phyloP scores from a whole-genome alignment of 2,329 filamentous ascomycete species.

The Malbranchea cinnamomea region DNA sequence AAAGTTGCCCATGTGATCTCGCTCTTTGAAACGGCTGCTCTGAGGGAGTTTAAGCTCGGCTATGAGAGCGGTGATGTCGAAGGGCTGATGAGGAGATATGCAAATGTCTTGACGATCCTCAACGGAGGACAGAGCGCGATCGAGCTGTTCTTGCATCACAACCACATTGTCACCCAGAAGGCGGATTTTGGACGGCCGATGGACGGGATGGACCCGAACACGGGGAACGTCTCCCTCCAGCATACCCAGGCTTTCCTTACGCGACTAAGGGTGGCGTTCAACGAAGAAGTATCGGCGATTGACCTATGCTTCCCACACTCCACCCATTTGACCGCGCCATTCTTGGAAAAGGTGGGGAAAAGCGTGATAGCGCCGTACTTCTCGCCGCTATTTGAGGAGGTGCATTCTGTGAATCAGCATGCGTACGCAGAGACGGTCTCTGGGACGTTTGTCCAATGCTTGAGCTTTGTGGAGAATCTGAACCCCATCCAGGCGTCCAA shows the following conservation, averaged over 20 bases:
- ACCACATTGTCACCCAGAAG: constrained; percentile 64
- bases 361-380: constrained; percentile 75
- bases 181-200: constrained; percentile 57
- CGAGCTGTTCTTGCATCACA: constrained; percentile 78
- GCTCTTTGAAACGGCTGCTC: constrained; percentile 79
- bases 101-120: constrained; percentile 65
- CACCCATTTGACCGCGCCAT: constrained; percentile 55
- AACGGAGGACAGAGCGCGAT: constrained; percentile 67
- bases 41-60: constrained; percentile 84
- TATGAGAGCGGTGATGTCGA: constrained; percentile 82
- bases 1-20: constrained; percentile 59
- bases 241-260: constrained; percentile 74
- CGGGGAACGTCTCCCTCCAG: constrained; percentile 58
- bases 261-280: constrained; percentile 55
- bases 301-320: constrained; percentile 65
- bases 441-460: constrained; percentile 71
- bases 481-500: constrained; percentile 47
- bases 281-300: constrained; percentile 69
- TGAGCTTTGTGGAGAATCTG: constrained; percentile 61
- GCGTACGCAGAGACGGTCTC: constrained; percentile 77
- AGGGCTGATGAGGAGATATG: constrained; percentile 77
- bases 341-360: constrained; percentile 70
- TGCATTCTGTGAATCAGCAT: constrained; percentile 58
- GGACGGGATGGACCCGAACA: constrained; percentile 61
- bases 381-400: constrained; percentile 72